Conservation (phyloP, 495 filamentous ascomycete genomes). For the Chaetomium tenue region DNA sequence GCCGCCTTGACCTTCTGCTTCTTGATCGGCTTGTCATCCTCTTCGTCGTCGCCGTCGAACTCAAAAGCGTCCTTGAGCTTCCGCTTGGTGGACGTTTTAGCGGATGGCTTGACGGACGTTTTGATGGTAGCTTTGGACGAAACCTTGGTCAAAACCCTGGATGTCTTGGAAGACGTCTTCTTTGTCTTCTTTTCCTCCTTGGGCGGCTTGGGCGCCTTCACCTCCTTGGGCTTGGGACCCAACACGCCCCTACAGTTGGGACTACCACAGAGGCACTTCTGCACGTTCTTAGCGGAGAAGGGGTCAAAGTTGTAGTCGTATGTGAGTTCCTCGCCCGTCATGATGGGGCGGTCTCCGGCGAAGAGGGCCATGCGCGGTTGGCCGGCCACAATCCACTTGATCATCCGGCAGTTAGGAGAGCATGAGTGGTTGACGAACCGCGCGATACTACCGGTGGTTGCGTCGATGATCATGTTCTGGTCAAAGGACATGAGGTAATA, state of each 20-base stretch:
- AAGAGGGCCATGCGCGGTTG: constrained; percentile 97
- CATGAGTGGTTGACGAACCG: constrained; percentile 98
- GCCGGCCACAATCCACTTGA: constrained; percentile 93
- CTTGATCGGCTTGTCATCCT: constrained; percentile 25
- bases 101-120: constrained; percentile 31
- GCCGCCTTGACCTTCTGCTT: constrained; percentile 34
- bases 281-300: constrained; percentile 77
- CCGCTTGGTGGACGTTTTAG: constrained; percentile 33
- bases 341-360: constrained; percentile 82
- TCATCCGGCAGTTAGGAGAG: constrained; percentile 94
- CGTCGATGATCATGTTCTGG: constrained; percentile 98
- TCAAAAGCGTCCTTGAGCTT: constrained; percentile 36
- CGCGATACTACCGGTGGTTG: constrained; percentile 90
- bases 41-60: constrained; percentile 23
- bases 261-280: constrained; percentile 78
- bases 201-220: constrained; percentile 42
- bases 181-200: constrained; percentile 34
- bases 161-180: constrained; percentile 25
- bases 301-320: constrained; percentile 99
- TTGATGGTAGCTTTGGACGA: constrained; percentile 32
- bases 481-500: constrained; percentile 99
- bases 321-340: constrained; percentile 93
- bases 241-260: constrained; percentile 74
- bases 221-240: constrained; percentile 67
- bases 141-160: not conserved